Evolutionary conservation across 805 yeast species (phyloP).

Genomic region (Candida succiphila): DNA sequence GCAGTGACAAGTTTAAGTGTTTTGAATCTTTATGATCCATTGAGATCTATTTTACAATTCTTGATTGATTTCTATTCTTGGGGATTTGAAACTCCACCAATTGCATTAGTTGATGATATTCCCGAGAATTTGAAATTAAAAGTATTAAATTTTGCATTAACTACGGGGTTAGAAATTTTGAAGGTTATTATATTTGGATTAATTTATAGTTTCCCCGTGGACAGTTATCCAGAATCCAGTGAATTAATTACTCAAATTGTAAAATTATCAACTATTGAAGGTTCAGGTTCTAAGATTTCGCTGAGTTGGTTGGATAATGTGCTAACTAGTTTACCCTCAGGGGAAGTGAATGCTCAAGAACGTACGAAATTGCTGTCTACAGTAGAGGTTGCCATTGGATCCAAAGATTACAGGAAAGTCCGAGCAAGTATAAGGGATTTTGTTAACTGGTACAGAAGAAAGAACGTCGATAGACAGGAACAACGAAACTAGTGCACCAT

Average conservation of each 20-base stretch:
- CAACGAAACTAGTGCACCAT: too few relatives aligned
- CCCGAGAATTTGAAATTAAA: conserved; percentile 30
- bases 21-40: conserved; percentile 62
- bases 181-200: conserved; percentile 52
- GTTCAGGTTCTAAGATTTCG: conserved; percentile 25
- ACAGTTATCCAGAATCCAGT: conserved; percentile 63
- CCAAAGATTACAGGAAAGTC: conserved; percentile 65
- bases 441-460: conserved; percentile 72
- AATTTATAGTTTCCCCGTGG: conserved; percentile 60
- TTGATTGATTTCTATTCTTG: conserved; percentile 75
- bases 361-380: conserved; percentile 49
- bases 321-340: conserved; percentile 22
- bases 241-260: conserved; percentile 61
- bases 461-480: conserved; percentile 38
- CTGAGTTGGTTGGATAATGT: conserved; percentile 55
- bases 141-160: conserved; percentile 35
- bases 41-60: conserved; percentile 61
- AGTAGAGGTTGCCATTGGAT: conserved; percentile 48
- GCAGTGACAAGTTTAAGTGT: conserved; percentile 40
- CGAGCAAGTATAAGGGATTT: conserved; percentile 68
- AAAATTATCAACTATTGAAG: conserved; percentile 38
- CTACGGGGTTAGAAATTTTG: conserved; percentile 49
- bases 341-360: conserved; percentile 60
- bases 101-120: conserved; percentile 49
- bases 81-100: conserved; percentile 77